These are phyloP conservation scores for Colletotrichum sp. DNA, from an alignment of 2,329 filamentous ascomycete genomes.

Conservation along the genomic window DNA sequence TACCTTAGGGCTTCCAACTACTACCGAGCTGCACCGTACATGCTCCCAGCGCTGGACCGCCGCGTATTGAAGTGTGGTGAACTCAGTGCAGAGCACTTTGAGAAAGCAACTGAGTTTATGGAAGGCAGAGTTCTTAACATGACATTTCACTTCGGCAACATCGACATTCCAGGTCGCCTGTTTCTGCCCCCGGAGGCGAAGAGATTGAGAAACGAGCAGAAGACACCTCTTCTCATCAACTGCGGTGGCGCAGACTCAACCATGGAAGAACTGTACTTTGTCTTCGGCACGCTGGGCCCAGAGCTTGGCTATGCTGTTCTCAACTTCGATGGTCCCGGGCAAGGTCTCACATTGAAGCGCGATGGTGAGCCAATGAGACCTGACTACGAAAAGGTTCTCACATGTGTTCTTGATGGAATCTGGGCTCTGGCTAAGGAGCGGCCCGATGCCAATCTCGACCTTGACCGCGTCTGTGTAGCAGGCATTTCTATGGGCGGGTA, in stretches of 20 bases:
- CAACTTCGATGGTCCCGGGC: conserved; percentile 51
- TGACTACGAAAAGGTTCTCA: conserved; percentile 41
- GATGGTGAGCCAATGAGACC: conserved; percentile 34
- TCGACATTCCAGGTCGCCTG: conserved; percentile 41
- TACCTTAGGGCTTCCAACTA: conserved; percentile 48
- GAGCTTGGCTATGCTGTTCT: conserved; percentile 46
- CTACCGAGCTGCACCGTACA: conserved; percentile 39
- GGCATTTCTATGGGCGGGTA: conserved; percentile 51
- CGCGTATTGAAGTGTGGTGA: conserved; percentile 22
- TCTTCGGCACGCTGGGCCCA: conserved; percentile 27
- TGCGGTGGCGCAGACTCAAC: conserved; percentile 39
- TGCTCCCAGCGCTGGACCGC: conserved; percentile 25
- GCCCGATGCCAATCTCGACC: conserved; percentile 37
- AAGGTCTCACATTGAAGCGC: conserved; percentile 40
- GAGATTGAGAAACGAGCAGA: conserved; percentile 25
- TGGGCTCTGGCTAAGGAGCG: conserved; percentile 8
- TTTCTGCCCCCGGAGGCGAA: conserved; percentile 34
- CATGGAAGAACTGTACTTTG: conserved; percentile 46
- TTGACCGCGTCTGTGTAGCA: conserved; percentile 37
- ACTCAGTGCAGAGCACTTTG: conserved; percentile 25
- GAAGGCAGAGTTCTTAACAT: conserved; percentile 29
- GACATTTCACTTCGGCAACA: conserved; percentile 32
- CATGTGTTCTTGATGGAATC: conserved; percentile 36
- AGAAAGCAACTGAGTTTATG: conserved; percentile 22
- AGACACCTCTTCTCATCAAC: conserved; percentile 38